Conservation (phyloP, 2,329 filamentous ascomycete species). For the Pseudocercospora macadamiae region DNA sequence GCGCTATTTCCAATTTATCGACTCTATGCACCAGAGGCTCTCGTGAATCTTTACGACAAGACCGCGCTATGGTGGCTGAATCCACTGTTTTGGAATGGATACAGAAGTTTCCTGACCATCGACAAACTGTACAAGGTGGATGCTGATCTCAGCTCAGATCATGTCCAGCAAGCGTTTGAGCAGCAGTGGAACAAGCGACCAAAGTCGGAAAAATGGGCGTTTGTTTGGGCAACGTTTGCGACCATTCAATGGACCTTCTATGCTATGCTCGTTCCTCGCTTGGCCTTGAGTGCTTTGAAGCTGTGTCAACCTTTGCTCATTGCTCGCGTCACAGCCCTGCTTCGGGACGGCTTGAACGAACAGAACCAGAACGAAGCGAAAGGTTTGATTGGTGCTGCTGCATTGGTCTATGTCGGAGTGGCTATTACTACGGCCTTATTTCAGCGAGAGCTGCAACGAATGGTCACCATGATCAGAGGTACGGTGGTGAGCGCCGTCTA, state of each 20-base stretch:
- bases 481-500: slow-evolving; percentile 24
- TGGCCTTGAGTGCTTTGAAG: slow-evolving; percentile 24
- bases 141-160: slow-evolving; percentile 16
- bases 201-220: slow-evolving; percentile 1
- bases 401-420: slow-evolving; percentile 22
- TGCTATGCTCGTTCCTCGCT: slow-evolving; percentile 15
- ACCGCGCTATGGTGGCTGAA: slow-evolving; percentile 45
- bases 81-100: slow-evolving; percentile 36
- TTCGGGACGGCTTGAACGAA: slow-evolving; percentile 13
- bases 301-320: slow-evolving; percentile 25
- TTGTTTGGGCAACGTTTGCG: slow-evolving; percentile 10
- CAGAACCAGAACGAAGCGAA: slow-evolving; percentile 12
- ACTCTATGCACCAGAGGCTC: slow-evolving; percentile 25
- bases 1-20: slow-evolving; percentile 22
- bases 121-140: slow-evolving; percentile 32
- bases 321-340: slow-evolving; percentile 15
- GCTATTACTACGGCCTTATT: slow-evolving; percentile 23
- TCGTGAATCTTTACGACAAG: slow-evolving; percentile 32
- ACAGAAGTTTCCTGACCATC: slow-evolving; percentile 26
- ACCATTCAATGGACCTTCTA: slow-evolving; percentile 13
- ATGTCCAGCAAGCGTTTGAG: slow-evolving; percentile 15
- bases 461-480: slow-evolving; percentile 27
- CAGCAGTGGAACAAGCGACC: slow-evolving; percentile 12
- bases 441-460: slow-evolving; percentile 22
- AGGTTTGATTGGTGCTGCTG: slow-evolving; percentile 24